Evolutionary conservation across 73 alveolate species (phyloP).

Genomic region (Symbiodinium pilosum): DNA sequence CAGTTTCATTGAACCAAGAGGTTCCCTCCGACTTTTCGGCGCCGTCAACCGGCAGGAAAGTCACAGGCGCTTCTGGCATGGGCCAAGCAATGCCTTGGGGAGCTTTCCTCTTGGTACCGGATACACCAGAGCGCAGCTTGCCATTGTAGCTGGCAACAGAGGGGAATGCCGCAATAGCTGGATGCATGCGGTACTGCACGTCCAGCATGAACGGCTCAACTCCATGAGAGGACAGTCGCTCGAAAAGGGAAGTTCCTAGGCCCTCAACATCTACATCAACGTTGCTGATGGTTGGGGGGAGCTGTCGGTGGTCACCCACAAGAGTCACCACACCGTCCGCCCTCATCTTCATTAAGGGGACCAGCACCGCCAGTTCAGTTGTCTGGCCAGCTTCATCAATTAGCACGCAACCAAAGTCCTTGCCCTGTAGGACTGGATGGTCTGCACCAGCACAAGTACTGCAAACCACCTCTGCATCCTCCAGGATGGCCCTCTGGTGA

Average conservation of each 20-base stretch:
- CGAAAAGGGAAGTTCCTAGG: conserved; percentile 64
- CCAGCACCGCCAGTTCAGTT: conserved; percentile 64
- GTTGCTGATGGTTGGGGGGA: conserved; percentile 85
- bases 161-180: conserved; percentile 77
- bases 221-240: conserved; percentile 82
- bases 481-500: conserved; percentile 60
- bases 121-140: conserved; percentile 59
- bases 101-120: conserved; percentile 43
- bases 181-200: conserved; percentile 85
- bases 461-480: conserved; percentile 81
- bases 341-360: conserved; percentile 67
- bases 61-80: conserved; percentile 77
- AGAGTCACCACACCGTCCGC: conserved; percentile 61
- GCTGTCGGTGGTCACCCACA: conserved; percentile 85
- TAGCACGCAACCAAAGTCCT: conserved; percentile 53
- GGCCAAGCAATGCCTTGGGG: conserved; percentile 94
- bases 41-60: conserved; percentile 79
- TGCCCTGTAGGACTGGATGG: conserved; percentile 68
- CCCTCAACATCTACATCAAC: conserved; percentile 86
- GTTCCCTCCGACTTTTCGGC: conserved; percentile 26
- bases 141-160: conserved; percentile 91
- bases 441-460: conserved; percentile 89
- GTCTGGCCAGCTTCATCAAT: conserved; percentile 86
- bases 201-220: conserved; percentile 88
- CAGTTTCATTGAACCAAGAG: conserved; percentile 75